phyloP scores from a whole-genome alignment of 176 grass and related monocot genomes.

The Triticum dicoccoides region DNA sequence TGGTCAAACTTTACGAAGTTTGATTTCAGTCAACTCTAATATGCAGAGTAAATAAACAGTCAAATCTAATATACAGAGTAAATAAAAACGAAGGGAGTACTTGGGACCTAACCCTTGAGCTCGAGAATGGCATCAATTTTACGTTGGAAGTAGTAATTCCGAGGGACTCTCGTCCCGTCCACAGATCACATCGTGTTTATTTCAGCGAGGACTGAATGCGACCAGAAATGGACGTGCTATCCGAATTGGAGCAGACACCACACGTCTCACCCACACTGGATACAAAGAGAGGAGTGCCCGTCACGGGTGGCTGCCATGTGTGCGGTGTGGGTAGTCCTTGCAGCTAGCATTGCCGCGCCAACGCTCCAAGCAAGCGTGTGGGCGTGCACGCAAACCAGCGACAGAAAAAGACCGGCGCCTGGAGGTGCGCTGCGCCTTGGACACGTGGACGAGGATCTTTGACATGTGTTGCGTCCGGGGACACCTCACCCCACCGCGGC shows the following conservation, averaged over 20 bases:
- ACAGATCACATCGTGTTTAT: neutral
- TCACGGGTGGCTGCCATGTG: neutral
- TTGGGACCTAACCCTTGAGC: neutral
- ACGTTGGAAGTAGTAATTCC: neutral
- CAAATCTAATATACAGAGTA: too few relatives aligned
- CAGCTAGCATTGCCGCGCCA: neutral
- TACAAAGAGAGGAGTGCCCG: neutral
- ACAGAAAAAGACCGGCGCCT: neutral
- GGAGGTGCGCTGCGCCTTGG: neutral
- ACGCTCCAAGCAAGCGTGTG: neutral
- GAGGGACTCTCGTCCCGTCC: neutral
- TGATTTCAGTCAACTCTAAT: too few relatives aligned
- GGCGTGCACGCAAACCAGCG: slow-evolving; percentile 27
- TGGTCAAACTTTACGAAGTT: too few relatives aligned
- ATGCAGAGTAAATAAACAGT: too few relatives aligned
- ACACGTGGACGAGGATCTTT: neutral
- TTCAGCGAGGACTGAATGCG: neutral
- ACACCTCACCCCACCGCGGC: neutral
- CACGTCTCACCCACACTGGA: neutral
- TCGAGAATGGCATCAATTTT: neutral
- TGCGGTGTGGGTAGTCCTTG: neutral
- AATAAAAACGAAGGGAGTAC: too few relatives aligned
- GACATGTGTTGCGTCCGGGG: neutral
- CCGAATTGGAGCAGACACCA: neutral
- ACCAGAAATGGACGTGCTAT: neutral